Conservation (phyloP, 179 eudicot species). For the Silene coronaria region DNA sequence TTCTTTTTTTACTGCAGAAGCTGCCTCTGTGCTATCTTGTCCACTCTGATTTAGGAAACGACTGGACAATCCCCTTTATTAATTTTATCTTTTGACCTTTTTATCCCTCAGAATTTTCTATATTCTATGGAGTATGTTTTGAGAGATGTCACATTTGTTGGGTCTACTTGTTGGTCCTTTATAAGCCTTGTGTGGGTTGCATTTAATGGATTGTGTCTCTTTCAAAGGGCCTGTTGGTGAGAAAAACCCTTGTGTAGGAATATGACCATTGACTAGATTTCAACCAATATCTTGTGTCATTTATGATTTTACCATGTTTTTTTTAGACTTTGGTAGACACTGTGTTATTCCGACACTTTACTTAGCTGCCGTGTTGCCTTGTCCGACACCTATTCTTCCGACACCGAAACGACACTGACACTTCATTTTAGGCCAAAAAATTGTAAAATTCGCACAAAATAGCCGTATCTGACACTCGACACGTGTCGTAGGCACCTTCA, state of each 20-base stretch:
- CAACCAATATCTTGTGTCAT: no score
- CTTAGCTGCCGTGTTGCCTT: no score
- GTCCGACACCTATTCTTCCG: no score
- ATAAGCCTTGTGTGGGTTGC: background rate
- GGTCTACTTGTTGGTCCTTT: constrained; percentile 11
- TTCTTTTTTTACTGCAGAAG: background rate
- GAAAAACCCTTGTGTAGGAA: background rate
- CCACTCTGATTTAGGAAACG: constrained; percentile 31
- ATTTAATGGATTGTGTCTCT: background rate
- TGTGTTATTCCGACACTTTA: no score
- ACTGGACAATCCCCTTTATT: constrained; percentile 24
- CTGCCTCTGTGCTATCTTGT: constrained; percentile 27
- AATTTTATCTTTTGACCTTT: background rate
- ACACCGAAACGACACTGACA: no score
- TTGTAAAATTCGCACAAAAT: no score
- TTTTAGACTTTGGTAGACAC: no score
- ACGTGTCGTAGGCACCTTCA: no score
- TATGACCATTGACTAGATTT: background rate
- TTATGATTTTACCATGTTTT: background rate
- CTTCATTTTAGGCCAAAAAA: no score
- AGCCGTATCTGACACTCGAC: no score
- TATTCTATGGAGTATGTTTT: background rate
- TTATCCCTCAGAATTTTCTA: background rate
- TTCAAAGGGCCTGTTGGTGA: background rate
- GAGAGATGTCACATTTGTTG: background rate